A percentile compares a stretch with the other conserved stretches of the same genome.
Conservation (phyloP, 495 filamentous ascomycete genomes). For the Aspergillus ellipticus region DNA sequence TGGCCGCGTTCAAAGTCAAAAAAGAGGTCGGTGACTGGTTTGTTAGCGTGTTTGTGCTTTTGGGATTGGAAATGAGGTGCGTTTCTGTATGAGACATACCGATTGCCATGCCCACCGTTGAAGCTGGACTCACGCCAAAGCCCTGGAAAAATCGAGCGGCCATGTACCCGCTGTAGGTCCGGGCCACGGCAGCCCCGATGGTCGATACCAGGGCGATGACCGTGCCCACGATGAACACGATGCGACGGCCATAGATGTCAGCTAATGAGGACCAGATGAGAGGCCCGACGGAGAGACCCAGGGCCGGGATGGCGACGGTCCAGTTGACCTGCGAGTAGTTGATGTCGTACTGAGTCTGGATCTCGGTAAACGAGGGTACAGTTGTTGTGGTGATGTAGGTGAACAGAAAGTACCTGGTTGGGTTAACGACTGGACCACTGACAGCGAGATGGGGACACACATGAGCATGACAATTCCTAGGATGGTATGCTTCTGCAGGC, state of each 20-base stretch:
- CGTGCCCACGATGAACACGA: conserved; percentile 54
- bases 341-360: conserved; percentile 48
- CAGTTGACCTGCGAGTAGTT: conserved; percentile 55
- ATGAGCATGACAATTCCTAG: conserved; percentile 57
- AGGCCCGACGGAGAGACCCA: conserved; percentile 56
- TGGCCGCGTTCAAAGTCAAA: conserved; percentile 59
- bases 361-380: conserved; percentile 52
- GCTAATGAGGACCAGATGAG: conserved; percentile 56
- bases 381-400: conserved; percentile 63
- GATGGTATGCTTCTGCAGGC: conserved; percentile 46
- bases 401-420: conserved; percentile 56
- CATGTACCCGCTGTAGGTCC: conserved; percentile 52
- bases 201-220: conserved; percentile 51
- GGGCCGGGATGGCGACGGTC: conserved; percentile 59
- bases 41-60: background rate
- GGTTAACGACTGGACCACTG: background rate
- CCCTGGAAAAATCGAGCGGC: conserved; percentile 60
- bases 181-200: conserved; percentile 46
- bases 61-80: background rate
- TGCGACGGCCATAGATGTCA: conserved; percentile 55
- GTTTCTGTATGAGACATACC: too few species aligned
- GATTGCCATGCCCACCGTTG: conserved; percentile 59
- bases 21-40: conserved; percentile 46
- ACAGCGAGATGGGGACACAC: conserved; percentile 26
- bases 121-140: conserved; percentile 54